Percentiles rank a stretch among this genome's conserved stretches.
Conservation (phyloP, 768 basidiomycete species). For the Russula vinacea region DNA sequence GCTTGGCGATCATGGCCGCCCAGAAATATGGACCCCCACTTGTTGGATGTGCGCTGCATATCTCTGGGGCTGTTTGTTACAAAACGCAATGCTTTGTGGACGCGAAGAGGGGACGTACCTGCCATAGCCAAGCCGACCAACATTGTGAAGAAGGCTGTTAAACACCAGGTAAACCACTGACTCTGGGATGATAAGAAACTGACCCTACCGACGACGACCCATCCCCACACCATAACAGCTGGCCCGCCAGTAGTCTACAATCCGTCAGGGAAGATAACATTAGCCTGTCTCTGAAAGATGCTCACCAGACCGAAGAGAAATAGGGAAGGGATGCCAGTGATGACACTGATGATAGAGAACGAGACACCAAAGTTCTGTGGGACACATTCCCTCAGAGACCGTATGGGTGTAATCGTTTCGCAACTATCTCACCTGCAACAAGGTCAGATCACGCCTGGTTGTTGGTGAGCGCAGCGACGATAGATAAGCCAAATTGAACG, state of each 20-base stretch:
- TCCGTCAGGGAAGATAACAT: background rate
- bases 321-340: slow-evolving; percentile 67
- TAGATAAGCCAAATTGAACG: slow-evolving; percentile 30
- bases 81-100: background rate
- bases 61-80: slow-evolving; percentile 34
- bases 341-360: slow-evolving; percentile 73
- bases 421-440: slow-evolving; percentile 51
- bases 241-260: slow-evolving; percentile 70
- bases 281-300: slow-evolving; percentile 10
- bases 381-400: slow-evolving; percentile 1
- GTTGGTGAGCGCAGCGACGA: background rate
- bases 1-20: slow-evolving; percentile 71
- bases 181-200: background rate
- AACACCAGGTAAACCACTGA: slow-evolving; percentile 2
- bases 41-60: slow-evolving; percentile 63
- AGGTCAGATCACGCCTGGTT: slow-evolving; percentile 55
- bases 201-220: slow-evolving; percentile 56
- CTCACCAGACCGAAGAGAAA: slow-evolving; percentile 67
- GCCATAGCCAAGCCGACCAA: slow-evolving; percentile 74
- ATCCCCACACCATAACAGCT: slow-evolving; percentile 76
- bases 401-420: background rate
- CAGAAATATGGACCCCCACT: slow-evolving; percentile 77
- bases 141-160: slow-evolving; percentile 61
- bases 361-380: slow-evolving; percentile 67
- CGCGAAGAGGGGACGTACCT: slow-evolving; percentile 40